phyloP scores from a whole-genome alignment of 192 early-diverging fungal genomes.

The Gamsiella multidivaricata region DNA sequence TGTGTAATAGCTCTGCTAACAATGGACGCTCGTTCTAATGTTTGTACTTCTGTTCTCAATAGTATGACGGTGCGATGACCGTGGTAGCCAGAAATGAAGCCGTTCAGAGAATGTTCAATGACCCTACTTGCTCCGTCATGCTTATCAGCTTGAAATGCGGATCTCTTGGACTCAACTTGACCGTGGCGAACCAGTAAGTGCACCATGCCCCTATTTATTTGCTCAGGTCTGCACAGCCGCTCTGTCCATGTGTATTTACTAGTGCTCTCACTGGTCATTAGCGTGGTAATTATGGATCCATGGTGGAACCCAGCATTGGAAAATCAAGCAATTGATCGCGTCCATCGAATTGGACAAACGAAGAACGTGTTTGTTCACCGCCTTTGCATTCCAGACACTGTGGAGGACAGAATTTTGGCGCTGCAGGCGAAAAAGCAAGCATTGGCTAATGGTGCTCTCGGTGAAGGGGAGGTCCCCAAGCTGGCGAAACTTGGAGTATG shows the following conservation, averaged over 20 bases:
- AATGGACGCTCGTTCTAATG: background rate
- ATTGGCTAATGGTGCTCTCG: slow-evolving; percentile 50
- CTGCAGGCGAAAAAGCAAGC: slow-evolving; percentile 71
- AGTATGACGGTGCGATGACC: slow-evolving; percentile 61
- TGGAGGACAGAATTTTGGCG: slow-evolving; percentile 77
- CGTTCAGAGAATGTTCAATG: slow-evolving; percentile 51
- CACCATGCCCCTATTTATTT: background rate
- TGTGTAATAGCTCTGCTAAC: background rate
- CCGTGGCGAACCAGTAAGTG: slow-evolving; percentile 65
- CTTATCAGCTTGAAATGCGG: slow-evolving; percentile 79
- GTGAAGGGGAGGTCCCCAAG: slow-evolving; percentile 48
- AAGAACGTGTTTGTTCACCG: slow-evolving; percentile 70
- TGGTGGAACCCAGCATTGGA: slow-evolving; percentile 88
- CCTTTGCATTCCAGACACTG: slow-evolving; percentile 68
- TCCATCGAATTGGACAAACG: slow-evolving; percentile 79
- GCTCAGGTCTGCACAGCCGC: too few relatives aligned
- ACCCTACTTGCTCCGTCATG: slow-evolving; percentile 58
- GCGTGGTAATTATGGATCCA: slow-evolving; percentile 80
- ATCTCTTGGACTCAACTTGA: slow-evolving; percentile 77
- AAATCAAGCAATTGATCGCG: slow-evolving; percentile 73
- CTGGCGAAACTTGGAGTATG: slow-evolving; percentile 49
- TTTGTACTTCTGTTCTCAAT: background rate
- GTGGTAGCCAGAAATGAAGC: slow-evolving; percentile 50
- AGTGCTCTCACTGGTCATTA: too few relatives aligned
- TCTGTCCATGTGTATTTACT: too few relatives aligned